Evolutionary conservation across 371 early-diverging fungal genomes (phyloP).

Genomic region (Lichtheimia ramosa): DNA sequence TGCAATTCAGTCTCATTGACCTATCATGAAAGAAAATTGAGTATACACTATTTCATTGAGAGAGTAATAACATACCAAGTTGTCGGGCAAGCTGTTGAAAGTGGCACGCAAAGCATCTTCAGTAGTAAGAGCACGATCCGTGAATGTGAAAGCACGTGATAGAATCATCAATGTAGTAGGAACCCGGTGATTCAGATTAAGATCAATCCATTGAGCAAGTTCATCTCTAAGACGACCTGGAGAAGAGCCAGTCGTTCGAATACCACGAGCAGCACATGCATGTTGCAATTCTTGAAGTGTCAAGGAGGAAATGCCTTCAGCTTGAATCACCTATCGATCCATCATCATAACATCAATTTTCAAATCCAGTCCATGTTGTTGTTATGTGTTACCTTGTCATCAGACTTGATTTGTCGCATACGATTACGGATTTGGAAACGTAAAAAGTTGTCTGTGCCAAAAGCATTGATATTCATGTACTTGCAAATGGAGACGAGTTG

Average conservation of each 20-base stretch:
- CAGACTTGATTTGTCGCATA: conserved; percentile 82
- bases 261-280: conserved; percentile 91
- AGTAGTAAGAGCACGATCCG: conserved; percentile 62
- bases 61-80: conserved; percentile 53
- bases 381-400: conserved; percentile 67
- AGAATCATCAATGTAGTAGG: conserved; percentile 89
- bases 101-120: conserved; percentile 92
- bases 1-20: conserved; percentile 84
- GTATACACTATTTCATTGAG: background rate
- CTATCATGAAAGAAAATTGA: conserved; percentile 5
- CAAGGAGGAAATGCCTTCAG: conserved; percentile 88
- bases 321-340: conserved; percentile 60
- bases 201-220: conserved; percentile 91
- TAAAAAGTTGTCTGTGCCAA: conserved; percentile 94
- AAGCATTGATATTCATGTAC: conserved; percentile 91
- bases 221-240: conserved; percentile 86
- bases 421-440: conserved; percentile 85
- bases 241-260: conserved; percentile 82
- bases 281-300: conserved; percentile 82
- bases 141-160: conserved; percentile 85
- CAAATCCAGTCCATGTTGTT: background rate
- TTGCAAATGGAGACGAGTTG: conserved; percentile 93
- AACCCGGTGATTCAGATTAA: conserved; percentile 86
- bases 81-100: conserved; percentile 87
- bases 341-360: background rate